Base-by-base conservation (phyloP, 176 grass and related monocot genomes). In the Alloteropsis semialata region DNA sequence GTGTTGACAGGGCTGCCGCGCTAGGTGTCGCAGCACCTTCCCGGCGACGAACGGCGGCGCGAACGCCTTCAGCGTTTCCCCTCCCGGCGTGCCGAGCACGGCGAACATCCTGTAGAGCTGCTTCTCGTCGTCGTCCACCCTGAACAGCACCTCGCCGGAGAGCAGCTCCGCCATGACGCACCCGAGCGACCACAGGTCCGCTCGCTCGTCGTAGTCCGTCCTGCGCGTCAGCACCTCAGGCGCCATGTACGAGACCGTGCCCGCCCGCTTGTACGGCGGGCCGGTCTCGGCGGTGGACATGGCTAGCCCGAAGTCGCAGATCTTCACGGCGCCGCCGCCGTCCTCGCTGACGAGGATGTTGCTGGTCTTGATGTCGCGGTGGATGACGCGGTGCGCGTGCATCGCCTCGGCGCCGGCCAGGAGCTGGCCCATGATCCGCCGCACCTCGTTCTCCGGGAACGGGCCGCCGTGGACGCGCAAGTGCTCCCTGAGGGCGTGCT, bases 331-430 rank as follows among this genome's bases (percentile, higher is more conserved):
- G 29, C 10, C 29, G 48, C 42, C 44, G 53, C 8, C 61, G 30
- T 30, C 43, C 43, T 72, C 44, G 10, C 3, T 3, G 62, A 89
- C 79, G 59, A 92, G 58, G 33, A 86, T 29, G 76, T 91, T 91
- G 13, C 3, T 0, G 2, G 63, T 21, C 58, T 88, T 92, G 65
- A 86, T 85, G 83, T 89, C 78, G 42, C 90, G 70, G 72, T 92
- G 90, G 15, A 72, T 21, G 42, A 72, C 33, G 44, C 69, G 9
- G 44, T 16, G 69, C 69, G 69, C 28, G 69, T 50, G 69, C 69
- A 72, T 72, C 44, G 45, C 69, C 69, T 32, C 27, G 44, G 69
- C 45, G 28, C 27, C 69, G 45, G 44, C 0, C 0, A 72, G 45
- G 44, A 72, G 44, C 8, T 72, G 69, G 15, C 16, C 2, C 27